Evolutionary conservation across 129 eudicot genomes (phyloP), one percentile per base, ranked within the genome.

Genomic region (Pseudognaphalium luteoalbum): DNA sequence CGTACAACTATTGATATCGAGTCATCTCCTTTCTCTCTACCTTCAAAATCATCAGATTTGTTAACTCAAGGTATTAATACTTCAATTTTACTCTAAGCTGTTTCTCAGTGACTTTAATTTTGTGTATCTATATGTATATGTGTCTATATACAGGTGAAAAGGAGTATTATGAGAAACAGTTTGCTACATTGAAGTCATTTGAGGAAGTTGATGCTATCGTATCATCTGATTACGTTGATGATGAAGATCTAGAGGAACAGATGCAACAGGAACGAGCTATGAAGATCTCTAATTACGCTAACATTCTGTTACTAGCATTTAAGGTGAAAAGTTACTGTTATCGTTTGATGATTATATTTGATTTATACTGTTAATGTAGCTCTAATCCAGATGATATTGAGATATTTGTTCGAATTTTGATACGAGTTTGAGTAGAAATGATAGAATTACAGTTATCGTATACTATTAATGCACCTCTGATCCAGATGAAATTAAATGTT

Each of bases 221-320:
- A 19, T 69, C 79, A 39, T 76, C 92, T 9, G 96, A 84, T 5
- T 75, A 42, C 7, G 50, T 72, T 9, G 85, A 82, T 15, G 91
- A 83, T 17, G 97, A 88, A 35, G 89, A 93, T 68, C 61, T 81
- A 42, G 89, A 82, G 58, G 97, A 93, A 73, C 91, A 85, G 68
- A 72, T 80, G 7, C 92, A 82, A 33, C 95, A 90, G 19, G 98
- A 90, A 81, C 81, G 88, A 84, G 97, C 98, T 20, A 93, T 93
- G 98, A 86, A 52, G 75, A 85, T 88, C 29, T 93, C 98, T 41
- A 93, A 93, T 75, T 90, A 80, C 67, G 96, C 97, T 29, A 93
- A 93, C 68, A 58, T 90, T 68, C 19, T 93, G n/a, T 83, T 93
- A 29, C 87, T 93, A 30, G 97, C 88, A 3, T 82, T 93, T 54